A percentile compares a stretch with the other conserved stretches of the same genome.
These are phyloP conservation scores for Phaffomyces opuntiae DNA, from an alignment of 805 yeast genomes.

Conservation along the genomic window DNA sequence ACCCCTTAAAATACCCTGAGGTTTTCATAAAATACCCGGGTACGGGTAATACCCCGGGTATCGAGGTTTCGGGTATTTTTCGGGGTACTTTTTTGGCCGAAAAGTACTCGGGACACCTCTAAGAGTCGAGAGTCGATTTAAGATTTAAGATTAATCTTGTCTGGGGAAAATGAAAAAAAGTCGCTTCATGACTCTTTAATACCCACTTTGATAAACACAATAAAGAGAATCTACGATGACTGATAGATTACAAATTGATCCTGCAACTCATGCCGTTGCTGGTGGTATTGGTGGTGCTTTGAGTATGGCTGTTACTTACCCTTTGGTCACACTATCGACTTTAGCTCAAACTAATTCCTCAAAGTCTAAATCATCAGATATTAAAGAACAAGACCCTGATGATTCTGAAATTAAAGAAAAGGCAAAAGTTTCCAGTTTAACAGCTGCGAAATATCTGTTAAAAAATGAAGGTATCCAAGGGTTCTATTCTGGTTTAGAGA, in stretches of 20 bases:
- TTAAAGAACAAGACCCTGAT: constrained; percentile 1
- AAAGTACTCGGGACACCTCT: too few relatives aligned
- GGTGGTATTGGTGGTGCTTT: constrained; percentile 94
- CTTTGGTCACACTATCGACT: constrained; percentile 80
- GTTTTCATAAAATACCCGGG: too few relatives aligned
- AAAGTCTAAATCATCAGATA: constrained; percentile 15
- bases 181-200: not conserved
- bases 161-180: not conserved
- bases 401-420: constrained; percentile 1
- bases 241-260: constrained; percentile 21
- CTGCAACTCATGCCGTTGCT: constrained; percentile 76
- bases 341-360: constrained; percentile 68
- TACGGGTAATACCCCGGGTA: too few relatives aligned
- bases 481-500: constrained; percentile 78
- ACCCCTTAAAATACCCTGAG: too few relatives aligned
- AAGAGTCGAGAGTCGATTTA: too few relatives aligned
- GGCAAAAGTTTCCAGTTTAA: constrained; percentile 21
- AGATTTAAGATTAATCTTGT: too few relatives aligned
- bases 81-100: too few relatives aligned
- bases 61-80: too few relatives aligned
- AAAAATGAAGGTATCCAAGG: constrained; percentile 58
- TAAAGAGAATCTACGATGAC: constrained; percentile 10
- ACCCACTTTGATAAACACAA: too few relatives aligned
- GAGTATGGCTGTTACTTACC: constrained; percentile 83
- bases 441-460: constrained; percentile 41